Conservation (phyloP, 495 filamentous ascomycete species). For the Trichoderma parareesei region DNA sequence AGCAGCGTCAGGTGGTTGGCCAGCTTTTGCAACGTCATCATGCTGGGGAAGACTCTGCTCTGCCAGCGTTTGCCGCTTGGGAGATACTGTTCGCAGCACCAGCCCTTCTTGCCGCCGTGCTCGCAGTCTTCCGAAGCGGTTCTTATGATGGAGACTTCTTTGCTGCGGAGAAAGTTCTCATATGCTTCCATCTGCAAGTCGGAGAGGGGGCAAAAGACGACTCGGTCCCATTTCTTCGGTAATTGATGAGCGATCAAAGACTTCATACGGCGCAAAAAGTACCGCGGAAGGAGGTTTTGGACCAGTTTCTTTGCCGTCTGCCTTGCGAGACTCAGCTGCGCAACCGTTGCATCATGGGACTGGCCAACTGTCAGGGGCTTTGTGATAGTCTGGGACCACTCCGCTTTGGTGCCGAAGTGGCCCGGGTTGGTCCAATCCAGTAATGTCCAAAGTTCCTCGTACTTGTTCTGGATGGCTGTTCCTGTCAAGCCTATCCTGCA, state of each 20-base stretch:
- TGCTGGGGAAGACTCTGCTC: slow-evolving; percentile 74
- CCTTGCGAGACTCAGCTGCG: slow-evolving; percentile 72
- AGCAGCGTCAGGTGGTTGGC: slow-evolving; percentile 88
- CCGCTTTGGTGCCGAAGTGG: slow-evolving; percentile 63
- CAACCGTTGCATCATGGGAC: slow-evolving; percentile 77
- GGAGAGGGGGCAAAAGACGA: slow-evolving; percentile 91
- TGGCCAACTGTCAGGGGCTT: slow-evolving; percentile 79
- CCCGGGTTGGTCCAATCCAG: slow-evolving; percentile 97
- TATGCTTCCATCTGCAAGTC: slow-evolving; percentile 78
- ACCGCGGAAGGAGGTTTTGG: slow-evolving; percentile 78
- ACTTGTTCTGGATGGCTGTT: slow-evolving; percentile 96
- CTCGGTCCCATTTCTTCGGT: slow-evolving; percentile 90
- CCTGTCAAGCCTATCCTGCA: slow-evolving; percentile 92
- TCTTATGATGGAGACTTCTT: slow-evolving; percentile 62
- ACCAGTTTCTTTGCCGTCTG: slow-evolving; percentile 80
- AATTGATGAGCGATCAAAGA: slow-evolving; percentile 85
- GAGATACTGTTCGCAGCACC: slow-evolving; percentile 65
- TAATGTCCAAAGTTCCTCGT: slow-evolving; percentile 94
- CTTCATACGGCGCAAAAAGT: slow-evolving; percentile 93
- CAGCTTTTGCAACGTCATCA: slow-evolving; percentile 74
- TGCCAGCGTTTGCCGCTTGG: slow-evolving; percentile 61
- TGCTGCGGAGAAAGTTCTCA: slow-evolving; percentile 66
- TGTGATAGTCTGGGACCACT: slow-evolving; percentile 72
- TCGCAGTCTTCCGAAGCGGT: slow-evolving; percentile 56
- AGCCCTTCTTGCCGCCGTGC: slow-evolving; percentile 69